Evolutionary conservation across 345 rosid genomes (phyloP).

Genomic region (Hibiscus tridactylites): DNA sequence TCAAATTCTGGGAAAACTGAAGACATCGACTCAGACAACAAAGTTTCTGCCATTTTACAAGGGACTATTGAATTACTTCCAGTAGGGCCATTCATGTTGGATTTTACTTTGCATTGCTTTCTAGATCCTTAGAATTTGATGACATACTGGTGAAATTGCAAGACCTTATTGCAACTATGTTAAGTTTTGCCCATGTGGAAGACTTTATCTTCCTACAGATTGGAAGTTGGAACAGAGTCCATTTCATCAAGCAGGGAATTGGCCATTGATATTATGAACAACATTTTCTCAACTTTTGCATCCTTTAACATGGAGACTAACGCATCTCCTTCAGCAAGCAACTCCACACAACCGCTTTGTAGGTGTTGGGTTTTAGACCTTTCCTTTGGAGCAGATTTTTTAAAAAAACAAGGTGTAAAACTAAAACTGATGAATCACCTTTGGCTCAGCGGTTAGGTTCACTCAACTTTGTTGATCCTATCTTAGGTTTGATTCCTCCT

Average conservation of each 20-base stretch:
- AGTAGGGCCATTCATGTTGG: slow-evolving; percentile 53
- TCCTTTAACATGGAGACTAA: neutral
- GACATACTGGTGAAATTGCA: slow-evolving; percentile 37
- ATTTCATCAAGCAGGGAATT: slow-evolving; percentile 31
- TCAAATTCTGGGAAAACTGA: slow-evolving; percentile 36
- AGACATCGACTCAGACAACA: too few species aligned
- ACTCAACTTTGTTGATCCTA: too few species aligned
- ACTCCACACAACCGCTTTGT: slow-evolving; percentile 10
- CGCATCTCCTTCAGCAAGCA: slow-evolving; percentile 14
- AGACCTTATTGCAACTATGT: slow-evolving; percentile 42
- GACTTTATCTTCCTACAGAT: slow-evolving; percentile 30
- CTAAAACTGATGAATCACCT: too few species aligned
- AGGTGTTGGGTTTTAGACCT: too few species aligned
- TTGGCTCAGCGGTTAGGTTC: too few species aligned
- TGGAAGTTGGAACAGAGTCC: slow-evolving; percentile 11
- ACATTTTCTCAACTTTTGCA: slow-evolving; percentile 26
- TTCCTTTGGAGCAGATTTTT: too few species aligned
- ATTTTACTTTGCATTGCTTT: slow-evolving; percentile 57
- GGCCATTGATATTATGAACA: slow-evolving; percentile 29
- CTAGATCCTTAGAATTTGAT: slow-evolving; percentile 24
- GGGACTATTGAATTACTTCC: slow-evolving; percentile 58
- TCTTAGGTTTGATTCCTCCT: too few species aligned
- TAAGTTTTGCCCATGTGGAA: slow-evolving; percentile 29
- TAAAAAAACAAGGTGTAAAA: too few species aligned
- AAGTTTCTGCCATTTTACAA: slow-evolving; percentile 28